Percentiles rank a stretch among this genome's conserved stretches.
phyloP scores from a whole-genome alignment of 208 protist species.

The Tetramitus jugosus region DNA sequence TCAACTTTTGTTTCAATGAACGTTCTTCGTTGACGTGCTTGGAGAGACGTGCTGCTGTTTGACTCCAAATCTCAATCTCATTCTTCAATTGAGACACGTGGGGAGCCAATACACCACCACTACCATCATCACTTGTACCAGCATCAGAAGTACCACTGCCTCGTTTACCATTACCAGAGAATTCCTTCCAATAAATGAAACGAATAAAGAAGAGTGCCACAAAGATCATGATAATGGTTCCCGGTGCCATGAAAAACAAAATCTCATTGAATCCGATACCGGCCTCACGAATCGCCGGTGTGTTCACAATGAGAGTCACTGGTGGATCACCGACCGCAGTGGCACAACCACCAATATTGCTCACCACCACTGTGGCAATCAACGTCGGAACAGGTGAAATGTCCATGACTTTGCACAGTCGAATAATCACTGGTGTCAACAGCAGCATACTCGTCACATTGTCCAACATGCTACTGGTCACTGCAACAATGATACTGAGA shows the following conservation, averaged over 20 bases:
- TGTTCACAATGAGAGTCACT: slow-evolving; percentile 49
- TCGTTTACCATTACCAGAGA: not conserved
- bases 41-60: not conserved
- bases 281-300: not conserved
- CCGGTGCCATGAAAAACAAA: slow-evolving; percentile 22
- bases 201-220: slow-evolving; percentile 19
- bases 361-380: slow-evolving; percentile 46
- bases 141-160: too few relatives aligned
- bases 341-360: slow-evolving; percentile 43
- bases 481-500: slow-evolving; percentile 33
- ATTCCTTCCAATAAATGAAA: not conserved
- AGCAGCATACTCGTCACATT: slow-evolving; percentile 61
- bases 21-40: not conserved
- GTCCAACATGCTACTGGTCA: slow-evolving; percentile 52
- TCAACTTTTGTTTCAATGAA: not conserved
- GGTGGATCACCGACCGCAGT: slow-evolving; percentile 46
- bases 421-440: slow-evolving; percentile 49
- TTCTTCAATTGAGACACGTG: too few relatives aligned
- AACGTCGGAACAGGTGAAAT: slow-evolving; percentile 47
- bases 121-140: too few relatives aligned
- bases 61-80: slow-evolving; percentile 23
- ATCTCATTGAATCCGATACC: slow-evolving; percentile 32
- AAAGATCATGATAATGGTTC: slow-evolving; percentile 14
- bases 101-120: too few relatives aligned
- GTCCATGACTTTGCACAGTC: slow-evolving; percentile 42